Evolutionary conservation across 2,329 filamentous ascomycete genomes (phyloP).

Genomic region (Sarocladium brachiariae): DNA sequence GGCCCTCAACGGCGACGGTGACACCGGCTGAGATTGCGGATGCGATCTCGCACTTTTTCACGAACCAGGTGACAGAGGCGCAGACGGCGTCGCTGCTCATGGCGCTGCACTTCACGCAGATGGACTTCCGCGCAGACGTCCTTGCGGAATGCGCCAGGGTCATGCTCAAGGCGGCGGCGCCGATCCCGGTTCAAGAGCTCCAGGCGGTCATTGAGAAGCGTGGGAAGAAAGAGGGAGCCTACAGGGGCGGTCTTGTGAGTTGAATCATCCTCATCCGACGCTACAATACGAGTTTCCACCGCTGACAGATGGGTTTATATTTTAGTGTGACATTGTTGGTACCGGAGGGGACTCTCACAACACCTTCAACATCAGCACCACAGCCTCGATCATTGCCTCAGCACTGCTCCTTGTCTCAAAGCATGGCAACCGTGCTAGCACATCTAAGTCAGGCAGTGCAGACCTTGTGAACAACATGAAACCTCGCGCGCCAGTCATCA

Average conservation of each 20-base stretch:
- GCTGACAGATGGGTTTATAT: conserved; percentile 11
- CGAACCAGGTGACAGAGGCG: conserved; percentile 78
- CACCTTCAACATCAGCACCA: conserved; percentile 97
- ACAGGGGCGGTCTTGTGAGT: conserved; percentile 75
- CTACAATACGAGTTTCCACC: background rate
- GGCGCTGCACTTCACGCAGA: conserved; percentile 82
- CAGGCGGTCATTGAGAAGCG: conserved; percentile 52
- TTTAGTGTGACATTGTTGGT: conserved; percentile 92
- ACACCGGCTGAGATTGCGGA: conserved; percentile 76
- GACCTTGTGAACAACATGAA: conserved; percentile 76
- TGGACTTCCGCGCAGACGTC: conserved; percentile 78
- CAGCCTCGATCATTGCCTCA: conserved; percentile 85
- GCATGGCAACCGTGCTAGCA: conserved; percentile 93
- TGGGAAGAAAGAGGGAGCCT: conserved; percentile 62
- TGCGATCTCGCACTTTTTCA: conserved; percentile 89
- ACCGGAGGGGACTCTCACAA: conserved; percentile 95
- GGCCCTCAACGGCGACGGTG: conserved; percentile 52
- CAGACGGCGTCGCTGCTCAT: conserved; percentile 85
- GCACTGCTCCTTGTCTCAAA: conserved; percentile 82
- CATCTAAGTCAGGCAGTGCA: conserved; percentile 90
- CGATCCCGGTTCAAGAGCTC: conserved; percentile 60
- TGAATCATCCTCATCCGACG: background rate
- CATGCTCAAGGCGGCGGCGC: conserved; percentile 75
- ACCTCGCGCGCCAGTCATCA: conserved; percentile 66
- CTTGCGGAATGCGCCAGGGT: conserved; percentile 75